Percentiles rank a stretch among this genome's conserved stretches.
phyloP scores from a whole-genome alignment of 1,284 basidiomycete genomes.

The Ustilago cynodontis region DNA sequence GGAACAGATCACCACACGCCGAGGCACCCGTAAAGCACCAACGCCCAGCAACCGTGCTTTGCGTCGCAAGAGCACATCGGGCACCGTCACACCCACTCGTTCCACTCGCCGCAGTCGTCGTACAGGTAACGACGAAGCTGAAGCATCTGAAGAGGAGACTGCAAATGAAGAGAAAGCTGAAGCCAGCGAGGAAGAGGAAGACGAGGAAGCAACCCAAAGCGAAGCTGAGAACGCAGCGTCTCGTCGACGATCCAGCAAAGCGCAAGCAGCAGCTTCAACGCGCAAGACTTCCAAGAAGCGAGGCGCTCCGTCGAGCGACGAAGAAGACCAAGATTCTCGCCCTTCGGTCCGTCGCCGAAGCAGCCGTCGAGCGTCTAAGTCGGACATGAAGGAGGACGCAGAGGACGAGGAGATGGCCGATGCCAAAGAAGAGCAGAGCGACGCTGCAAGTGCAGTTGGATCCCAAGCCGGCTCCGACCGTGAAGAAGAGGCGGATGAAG shows the following conservation, averaged over 20 bases:
- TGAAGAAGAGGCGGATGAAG: conserved; percentile 22
- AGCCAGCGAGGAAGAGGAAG: conserved; percentile 23
- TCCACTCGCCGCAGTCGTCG: conserved; percentile 43
- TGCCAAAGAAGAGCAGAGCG: conserved; percentile 46
- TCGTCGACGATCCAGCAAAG: conserved; percentile 22
- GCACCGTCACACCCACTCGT: conserved; percentile 37
- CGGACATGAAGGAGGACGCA: conserved; percentile 26
- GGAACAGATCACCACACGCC: conserved; percentile 37
- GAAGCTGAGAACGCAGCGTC: conserved; percentile 28
- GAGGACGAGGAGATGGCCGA: conserved; percentile 47
- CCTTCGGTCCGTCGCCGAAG: conserved; percentile 44
- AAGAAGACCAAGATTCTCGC: conserved; percentile 36
- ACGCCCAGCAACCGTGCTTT: conserved; percentile 15
- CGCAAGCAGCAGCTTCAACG: conserved; percentile 12
- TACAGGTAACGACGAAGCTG: conserved; percentile 19
- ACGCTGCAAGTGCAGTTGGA: conserved; percentile 17
- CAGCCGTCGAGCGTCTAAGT: conserved; percentile 44
- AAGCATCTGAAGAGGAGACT: conserved; percentile 33
- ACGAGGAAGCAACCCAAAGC: conserved; percentile 35
- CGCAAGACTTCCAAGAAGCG: conserved; percentile 30
- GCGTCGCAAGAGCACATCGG: conserved; percentile 37
- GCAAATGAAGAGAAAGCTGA: conserved; percentile 25
- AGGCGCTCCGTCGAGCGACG: conserved; percentile 37
- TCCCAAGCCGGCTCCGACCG: conserved; percentile 29
- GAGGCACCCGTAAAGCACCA: conserved; percentile 38